These are phyloP conservation scores for Triadica sebifera DNA, from an alignment of 345 rosid genomes.

Conservation along the genomic window DNA sequence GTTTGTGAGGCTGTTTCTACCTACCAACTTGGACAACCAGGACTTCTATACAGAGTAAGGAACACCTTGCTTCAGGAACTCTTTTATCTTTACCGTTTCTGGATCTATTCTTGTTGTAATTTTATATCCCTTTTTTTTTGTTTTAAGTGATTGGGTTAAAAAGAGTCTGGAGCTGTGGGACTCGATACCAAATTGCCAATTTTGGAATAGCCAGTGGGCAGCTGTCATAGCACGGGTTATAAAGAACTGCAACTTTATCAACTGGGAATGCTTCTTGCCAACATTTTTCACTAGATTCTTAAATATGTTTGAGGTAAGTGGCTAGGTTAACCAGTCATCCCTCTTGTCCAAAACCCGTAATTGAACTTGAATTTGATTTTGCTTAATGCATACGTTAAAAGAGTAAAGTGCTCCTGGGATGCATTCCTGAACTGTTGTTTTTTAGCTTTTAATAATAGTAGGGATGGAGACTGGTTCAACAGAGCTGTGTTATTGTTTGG, in stretches of 20 bases:
- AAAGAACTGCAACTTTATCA: slow-evolving; percentile 66
- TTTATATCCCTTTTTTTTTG: slow-evolving; percentile 21
- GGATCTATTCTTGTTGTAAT: slow-evolving; percentile 10
- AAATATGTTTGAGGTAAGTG: slow-evolving; percentile 95
- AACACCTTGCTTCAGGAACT: slow-evolving; percentile 11
- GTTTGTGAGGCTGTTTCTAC: slow-evolving; percentile 88
- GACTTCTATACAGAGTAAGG: slow-evolving; percentile 86
- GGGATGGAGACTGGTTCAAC: neutral
- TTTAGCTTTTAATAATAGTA: neutral
- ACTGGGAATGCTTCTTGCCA: slow-evolving; percentile 82
- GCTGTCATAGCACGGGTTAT: slow-evolving; percentile 83
- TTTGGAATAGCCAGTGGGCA: slow-evolving; percentile 98
- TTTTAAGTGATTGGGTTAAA: slow-evolving; percentile 68
- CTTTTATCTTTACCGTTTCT: slow-evolving; percentile 9
- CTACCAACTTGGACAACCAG: slow-evolving; percentile 78
- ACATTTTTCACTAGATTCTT: slow-evolving; percentile 70
- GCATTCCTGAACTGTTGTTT: neutral
- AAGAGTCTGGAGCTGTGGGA: slow-evolving; percentile 79
- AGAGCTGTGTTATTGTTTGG: neutral
- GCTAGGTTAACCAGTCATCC: neutral
- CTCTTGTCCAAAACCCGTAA: neutral
- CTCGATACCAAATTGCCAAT: slow-evolving; percentile 89
- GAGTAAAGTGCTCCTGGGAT: neutral
- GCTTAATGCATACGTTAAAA: no score
- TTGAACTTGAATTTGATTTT: neutral